These are phyloP conservation scores for Ophiostoma fasciatum DNA, from an alignment of 2,329 filamentous ascomycete genomes.

Conservation along the genomic window DNA sequence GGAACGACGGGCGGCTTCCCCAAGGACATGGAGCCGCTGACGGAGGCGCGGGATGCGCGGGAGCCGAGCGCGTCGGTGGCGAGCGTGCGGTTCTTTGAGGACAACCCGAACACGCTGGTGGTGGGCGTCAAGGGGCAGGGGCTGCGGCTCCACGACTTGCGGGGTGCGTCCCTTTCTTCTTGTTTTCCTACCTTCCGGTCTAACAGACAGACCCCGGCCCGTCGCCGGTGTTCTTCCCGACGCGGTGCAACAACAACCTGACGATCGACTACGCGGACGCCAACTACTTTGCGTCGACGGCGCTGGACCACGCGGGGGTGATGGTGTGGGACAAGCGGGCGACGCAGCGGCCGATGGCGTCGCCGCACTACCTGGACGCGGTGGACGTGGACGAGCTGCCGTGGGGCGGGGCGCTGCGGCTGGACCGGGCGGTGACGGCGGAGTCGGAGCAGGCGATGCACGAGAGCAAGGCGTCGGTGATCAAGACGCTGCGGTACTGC, in stretches of 20 bases:
- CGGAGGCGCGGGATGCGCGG: slow-evolving; percentile 42
- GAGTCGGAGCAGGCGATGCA: slow-evolving; percentile 33
- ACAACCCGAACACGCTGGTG: slow-evolving; percentile 59
- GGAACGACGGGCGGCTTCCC: slow-evolving; percentile 32
- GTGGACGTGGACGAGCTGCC: slow-evolving; percentile 46
- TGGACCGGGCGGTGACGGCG: slow-evolving; percentile 42
- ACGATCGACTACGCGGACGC: slow-evolving; percentile 67
- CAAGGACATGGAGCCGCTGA: slow-evolving; percentile 30
- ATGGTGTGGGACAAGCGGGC: slow-evolving; percentile 66
- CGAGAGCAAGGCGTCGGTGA: slow-evolving; percentile 44
- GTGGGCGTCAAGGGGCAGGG: slow-evolving; percentile 63
- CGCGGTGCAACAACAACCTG: slow-evolving; percentile 54
- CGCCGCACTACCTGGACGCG: slow-evolving; percentile 39
- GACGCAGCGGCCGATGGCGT: slow-evolving; percentile 36
- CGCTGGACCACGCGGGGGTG: slow-evolving; percentile 57
- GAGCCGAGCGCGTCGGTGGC: slow-evolving; percentile 62
- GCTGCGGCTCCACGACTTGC: slow-evolving; percentile 61
- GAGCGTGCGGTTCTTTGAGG: slow-evolving; percentile 68
- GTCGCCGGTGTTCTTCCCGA: slow-evolving; percentile 38
- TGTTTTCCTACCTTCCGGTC: too few species aligned
- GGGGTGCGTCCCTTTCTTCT: too few species aligned
- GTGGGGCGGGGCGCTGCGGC: slow-evolving; percentile 45
- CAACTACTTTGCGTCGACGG: slow-evolving; percentile 74
- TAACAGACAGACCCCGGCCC: slow-evolving; percentile 5
- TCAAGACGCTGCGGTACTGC: slow-evolving; percentile 48